These are phyloP conservation scores for Phoenix roebelenii DNA, from an alignment of 176 grass and related monocot species.

Conservation along the genomic window DNA sequence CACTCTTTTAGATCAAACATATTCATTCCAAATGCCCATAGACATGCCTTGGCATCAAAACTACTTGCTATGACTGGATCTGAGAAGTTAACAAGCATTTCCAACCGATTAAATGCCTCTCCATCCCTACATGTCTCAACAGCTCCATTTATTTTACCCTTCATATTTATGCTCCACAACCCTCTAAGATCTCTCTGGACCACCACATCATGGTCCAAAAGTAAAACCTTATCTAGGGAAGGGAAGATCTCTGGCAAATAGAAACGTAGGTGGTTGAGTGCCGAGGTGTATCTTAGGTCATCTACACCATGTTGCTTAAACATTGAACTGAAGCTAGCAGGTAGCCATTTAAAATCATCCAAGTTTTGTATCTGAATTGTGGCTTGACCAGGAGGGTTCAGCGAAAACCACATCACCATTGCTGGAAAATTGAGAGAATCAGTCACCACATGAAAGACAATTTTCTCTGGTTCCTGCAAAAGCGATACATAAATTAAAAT, in stretches of 20 bases:
- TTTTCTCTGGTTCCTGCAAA: conserved; percentile 57
- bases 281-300: conserved; percentile 63
- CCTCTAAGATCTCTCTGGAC: conserved; percentile 50
- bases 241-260: conserved; percentile 89
- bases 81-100: conserved; percentile 62
- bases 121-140: conserved; percentile 41
- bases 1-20: conserved; percentile 74
- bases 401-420: conserved; percentile 81
- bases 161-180: conserved; percentile 61
- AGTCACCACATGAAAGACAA: conserved; percentile 78
- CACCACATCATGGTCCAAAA: conserved; percentile 91
- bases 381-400: conserved; percentile 49
- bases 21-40: conserved; percentile 74
- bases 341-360: conserved; percentile 49
- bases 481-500: conserved; percentile 9
- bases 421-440: conserved; percentile 81
- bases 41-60: conserved; percentile 60
- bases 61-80: conserved; percentile 29
- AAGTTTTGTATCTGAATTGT: conserved; percentile 43
- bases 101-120: conserved; percentile 30
- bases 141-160: conserved; percentile 58
- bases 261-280: conserved; percentile 76
- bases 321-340: conserved; percentile 49
- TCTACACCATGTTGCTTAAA: conserved; percentile 38
- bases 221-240: conserved; percentile 59